Evolutionary conservation across 208 protist species (phyloP).

Genomic region (Blechomonas ayalai): DNA sequence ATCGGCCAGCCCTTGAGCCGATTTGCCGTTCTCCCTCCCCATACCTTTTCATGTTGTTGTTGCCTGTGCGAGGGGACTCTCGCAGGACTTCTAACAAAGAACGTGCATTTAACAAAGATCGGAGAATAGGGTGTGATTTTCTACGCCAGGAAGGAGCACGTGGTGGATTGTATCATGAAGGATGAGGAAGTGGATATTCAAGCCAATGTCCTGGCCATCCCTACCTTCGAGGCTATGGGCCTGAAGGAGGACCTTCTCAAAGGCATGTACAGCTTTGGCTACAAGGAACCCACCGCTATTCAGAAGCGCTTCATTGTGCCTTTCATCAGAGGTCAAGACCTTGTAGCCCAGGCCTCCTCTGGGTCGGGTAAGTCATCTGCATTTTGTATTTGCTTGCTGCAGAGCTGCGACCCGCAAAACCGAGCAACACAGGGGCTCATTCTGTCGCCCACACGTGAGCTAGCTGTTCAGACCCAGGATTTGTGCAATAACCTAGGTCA

Average conservation of each 20-base stretch:
- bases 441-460: constrained; percentile 97
- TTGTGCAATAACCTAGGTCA: constrained; percentile 92
- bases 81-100: too few relatives aligned
- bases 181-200: constrained; percentile 58
- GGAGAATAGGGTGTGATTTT: constrained; percentile 6
- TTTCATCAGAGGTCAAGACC: constrained; percentile 85
- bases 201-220: constrained; percentile 78
- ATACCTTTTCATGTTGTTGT: too few relatives aligned
- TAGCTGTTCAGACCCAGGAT: constrained; percentile 96
- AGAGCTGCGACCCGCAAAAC: constrained; percentile 68
- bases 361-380: constrained; percentile 99
- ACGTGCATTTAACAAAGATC: too few relatives aligned
- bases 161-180: constrained; percentile 4
- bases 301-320: constrained; percentile 96
- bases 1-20: too few relatives aligned
- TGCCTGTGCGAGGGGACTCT: too few relatives aligned
- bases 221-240: constrained; percentile 86
- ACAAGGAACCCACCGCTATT: constrained; percentile 98
- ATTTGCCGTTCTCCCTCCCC: too few relatives aligned
- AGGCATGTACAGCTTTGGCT: constrained; percentile 98
- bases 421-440: constrained; percentile 94
- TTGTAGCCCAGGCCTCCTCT: constrained; percentile 98
- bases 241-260: constrained; percentile 81
- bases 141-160: background rate
- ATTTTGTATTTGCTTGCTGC: constrained; percentile 93